Conservation (phyloP, 1,284 basidiomycete genomes). For the Cryptococcus wingfieldii region DNA sequence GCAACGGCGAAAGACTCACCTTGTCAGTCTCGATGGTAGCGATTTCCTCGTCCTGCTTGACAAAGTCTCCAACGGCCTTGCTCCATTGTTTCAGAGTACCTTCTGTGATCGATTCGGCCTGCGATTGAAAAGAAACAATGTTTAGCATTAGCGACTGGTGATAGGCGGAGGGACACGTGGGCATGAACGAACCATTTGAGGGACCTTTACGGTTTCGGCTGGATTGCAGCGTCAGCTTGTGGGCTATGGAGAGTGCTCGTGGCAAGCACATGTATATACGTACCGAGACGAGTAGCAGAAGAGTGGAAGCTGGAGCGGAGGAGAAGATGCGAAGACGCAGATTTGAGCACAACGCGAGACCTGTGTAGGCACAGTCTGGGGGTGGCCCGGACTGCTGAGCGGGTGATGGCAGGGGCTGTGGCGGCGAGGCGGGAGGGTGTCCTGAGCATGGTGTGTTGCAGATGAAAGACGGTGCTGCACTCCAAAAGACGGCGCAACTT, state of each 20-base stretch:
- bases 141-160: not conserved
- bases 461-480: not conserved
- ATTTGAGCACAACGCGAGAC: slow-evolving; percentile 7
- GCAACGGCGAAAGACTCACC: slow-evolving; percentile 52
- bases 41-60: slow-evolving; percentile 90
- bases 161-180: not conserved
- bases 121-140: not conserved
- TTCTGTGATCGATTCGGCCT: slow-evolving; percentile 94
- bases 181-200: slow-evolving; percentile 65
- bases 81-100: slow-evolving; percentile 94
- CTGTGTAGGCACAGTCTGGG: slow-evolving; percentile 4
- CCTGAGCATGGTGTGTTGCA: slow-evolving; percentile 30
- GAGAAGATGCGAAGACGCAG: slow-evolving; percentile 9
- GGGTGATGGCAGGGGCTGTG: slow-evolving; percentile 12
- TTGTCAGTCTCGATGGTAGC: slow-evolving; percentile 99
- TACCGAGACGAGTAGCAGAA: slow-evolving; percentile 36
- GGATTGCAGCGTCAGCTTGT: not conserved
- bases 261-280: slow-evolving; percentile 1
- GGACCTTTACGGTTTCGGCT: slow-evolving; percentile 85
- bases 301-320: slow-evolving; percentile 29
- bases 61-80: slow-evolving; percentile 88
- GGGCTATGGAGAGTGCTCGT: not conserved
- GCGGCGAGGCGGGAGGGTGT: slow-evolving; percentile 30
- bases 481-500: not conserved
- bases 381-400: slow-evolving; percentile 7